A percentile compares a stretch with the other conserved stretches of the same genome.
Conservation (phyloP, 2,329 filamentous ascomycete genomes). For the Cadophora gregata region DNA sequence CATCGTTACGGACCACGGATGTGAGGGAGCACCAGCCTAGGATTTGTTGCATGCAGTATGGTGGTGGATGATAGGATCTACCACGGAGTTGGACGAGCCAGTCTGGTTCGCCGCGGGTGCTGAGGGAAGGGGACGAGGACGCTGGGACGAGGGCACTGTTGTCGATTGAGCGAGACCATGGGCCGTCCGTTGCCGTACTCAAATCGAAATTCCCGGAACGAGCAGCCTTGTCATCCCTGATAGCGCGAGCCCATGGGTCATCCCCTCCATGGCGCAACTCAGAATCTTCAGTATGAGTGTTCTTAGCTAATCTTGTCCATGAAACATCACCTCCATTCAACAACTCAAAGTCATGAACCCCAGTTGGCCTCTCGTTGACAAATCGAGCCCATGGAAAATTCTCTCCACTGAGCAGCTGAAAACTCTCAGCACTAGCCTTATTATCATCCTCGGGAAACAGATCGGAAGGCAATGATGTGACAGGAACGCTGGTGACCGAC, state of each 20-base stretch:
- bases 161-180: neutral
- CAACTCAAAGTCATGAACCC: too few relatives aligned
- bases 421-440: neutral
- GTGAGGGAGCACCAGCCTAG: neutral
- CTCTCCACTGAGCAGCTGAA: neutral
- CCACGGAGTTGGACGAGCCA: neutral
- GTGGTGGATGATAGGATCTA: neutral
- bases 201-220: neutral
- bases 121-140: neutral
- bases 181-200: neutral
- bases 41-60: conserved; percentile 3
- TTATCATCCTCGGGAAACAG: neutral
- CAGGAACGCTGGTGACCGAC: neutral
- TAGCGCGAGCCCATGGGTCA: neutral
- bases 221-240: neutral
- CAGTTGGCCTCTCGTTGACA: too few relatives aligned
- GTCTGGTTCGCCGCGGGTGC: neutral
- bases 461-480: neutral
- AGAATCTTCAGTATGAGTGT: neutral
- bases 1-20: neutral
- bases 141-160: neutral
- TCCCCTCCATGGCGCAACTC: neutral
- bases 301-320: too few relatives aligned
- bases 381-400: neutral
- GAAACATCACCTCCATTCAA: too few relatives aligned